A percentile compares a stretch with the other conserved stretches of the same genome.
phyloP scores from a whole-genome alignment of 768 basidiomycete species.

The Phallus indusiatus region DNA sequence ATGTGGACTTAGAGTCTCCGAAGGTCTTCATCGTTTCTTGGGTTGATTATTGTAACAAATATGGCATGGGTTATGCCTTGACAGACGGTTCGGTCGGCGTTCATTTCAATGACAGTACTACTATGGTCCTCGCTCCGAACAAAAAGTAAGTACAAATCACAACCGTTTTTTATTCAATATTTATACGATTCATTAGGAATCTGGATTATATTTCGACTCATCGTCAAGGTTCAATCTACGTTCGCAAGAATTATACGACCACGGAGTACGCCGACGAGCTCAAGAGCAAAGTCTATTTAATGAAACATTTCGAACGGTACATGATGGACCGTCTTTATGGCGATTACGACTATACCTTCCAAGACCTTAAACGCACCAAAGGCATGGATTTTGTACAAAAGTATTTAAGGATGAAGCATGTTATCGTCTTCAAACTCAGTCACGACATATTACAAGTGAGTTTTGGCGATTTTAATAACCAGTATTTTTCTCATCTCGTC shows the following conservation, averaged over 20 bases:
- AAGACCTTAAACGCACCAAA: slow-evolving; percentile 52
- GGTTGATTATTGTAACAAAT: slow-evolving; percentile 99
- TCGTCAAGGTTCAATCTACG: slow-evolving; percentile 53
- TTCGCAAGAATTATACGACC: slow-evolving; percentile 63
- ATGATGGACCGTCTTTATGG: slow-evolving; percentile 87
- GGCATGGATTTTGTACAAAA: slow-evolving; percentile 96
- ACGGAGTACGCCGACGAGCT: slow-evolving; percentile 71
- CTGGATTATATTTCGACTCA: slow-evolving; percentile 81
- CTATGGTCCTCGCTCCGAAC: slow-evolving; percentile 73
- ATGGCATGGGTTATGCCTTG: slow-evolving; percentile 98
- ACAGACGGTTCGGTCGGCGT: slow-evolving; percentile 93
- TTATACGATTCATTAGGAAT: slow-evolving; percentile 41
- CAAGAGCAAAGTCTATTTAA: slow-evolving; percentile 82
- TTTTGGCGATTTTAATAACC: slow-evolving; percentile 1
- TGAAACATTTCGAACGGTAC: slow-evolving; percentile 91
- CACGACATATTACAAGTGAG: slow-evolving; percentile 90
- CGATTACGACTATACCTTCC: slow-evolving; percentile 75
- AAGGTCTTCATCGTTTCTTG: slow-evolving; percentile 93
- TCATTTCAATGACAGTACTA: slow-evolving; percentile 94
- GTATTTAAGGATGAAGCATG: slow-evolving; percentile 93
- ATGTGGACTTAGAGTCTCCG: slow-evolving; percentile 46
- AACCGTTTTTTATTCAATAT: neutral
- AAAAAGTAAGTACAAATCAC: slow-evolving; percentile 54
- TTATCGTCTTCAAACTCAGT: slow-evolving; percentile 93
- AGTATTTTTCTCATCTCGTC: neutral